Conservation (phyloP, 805 yeast species). For the Myxozyma geophila region DNA sequence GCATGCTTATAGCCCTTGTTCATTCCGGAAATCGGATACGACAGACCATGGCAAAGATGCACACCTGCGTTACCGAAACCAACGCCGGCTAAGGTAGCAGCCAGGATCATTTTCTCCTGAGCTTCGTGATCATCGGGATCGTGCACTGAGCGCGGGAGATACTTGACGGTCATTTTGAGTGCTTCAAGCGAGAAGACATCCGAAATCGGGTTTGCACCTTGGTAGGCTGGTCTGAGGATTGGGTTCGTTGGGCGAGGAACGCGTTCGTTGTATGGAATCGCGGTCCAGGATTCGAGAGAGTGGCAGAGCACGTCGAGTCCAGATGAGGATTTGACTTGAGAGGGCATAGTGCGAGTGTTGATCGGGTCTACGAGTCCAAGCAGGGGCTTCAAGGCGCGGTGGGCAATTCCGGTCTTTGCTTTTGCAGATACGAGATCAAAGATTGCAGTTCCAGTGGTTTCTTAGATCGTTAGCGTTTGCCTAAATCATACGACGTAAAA, state of each 20-base stretch:
- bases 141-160: constrained; percentile 48
- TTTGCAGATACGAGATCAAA: constrained; percentile 49
- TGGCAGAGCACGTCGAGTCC: constrained; percentile 54
- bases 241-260: constrained; percentile 48
- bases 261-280: constrained; percentile 50
- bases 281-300: constrained; percentile 53
- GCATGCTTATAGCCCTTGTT: constrained; percentile 47
- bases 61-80: constrained; percentile 55
- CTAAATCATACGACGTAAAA: background rate
- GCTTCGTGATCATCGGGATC: constrained; percentile 52
- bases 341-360: constrained; percentile 50
- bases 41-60: constrained; percentile 51
- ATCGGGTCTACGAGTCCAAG: constrained; percentile 53
- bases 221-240: constrained; percentile 49
- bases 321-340: constrained; percentile 50
- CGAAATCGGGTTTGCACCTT: constrained; percentile 54
- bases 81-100: constrained; percentile 53
- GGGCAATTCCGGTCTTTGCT: constrained; percentile 53
- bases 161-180: constrained; percentile 48
- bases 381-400: constrained; percentile 50
- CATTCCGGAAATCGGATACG: constrained; percentile 49
- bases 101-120: constrained; percentile 51
- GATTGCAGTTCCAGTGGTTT: constrained; percentile 54
- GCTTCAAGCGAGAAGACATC: constrained; percentile 53
- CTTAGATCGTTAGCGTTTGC: constrained; percentile 33